Conservation (phyloP, 139 green algal species). For the Gonium pectorale region DNA sequence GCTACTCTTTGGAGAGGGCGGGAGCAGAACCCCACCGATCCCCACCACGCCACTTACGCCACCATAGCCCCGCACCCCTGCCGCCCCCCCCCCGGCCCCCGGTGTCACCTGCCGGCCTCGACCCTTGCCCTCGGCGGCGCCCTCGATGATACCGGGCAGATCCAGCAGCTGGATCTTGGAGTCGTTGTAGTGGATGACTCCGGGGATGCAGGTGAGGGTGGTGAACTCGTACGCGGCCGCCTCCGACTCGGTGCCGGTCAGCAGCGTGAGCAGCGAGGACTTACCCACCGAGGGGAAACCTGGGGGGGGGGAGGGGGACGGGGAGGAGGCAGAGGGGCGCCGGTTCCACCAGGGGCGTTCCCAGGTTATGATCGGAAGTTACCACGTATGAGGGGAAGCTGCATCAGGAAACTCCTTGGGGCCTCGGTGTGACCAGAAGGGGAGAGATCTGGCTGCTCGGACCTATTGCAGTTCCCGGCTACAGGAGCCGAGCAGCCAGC, state of each 20-base stretch:
- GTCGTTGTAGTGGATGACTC: slow-evolving; percentile 99
- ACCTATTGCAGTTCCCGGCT: no score
- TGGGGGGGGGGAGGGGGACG: slow-evolving; percentile 50
- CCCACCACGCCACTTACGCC: background rate
- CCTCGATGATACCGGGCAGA: slow-evolving; percentile 99
- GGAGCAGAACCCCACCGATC: background rate
- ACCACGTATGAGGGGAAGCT: no score
- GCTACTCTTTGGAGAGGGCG: background rate
- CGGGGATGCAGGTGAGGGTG: slow-evolving; percentile 96
- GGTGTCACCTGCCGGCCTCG: slow-evolving; percentile 81
- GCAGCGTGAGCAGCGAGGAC: slow-evolving; percentile 94
- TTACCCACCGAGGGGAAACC: slow-evolving; percentile 97
- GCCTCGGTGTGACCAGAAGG: no score
- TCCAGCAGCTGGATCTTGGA: slow-evolving; percentile 99
- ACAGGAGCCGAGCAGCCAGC: no score
- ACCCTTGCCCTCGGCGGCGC: slow-evolving; percentile 95
- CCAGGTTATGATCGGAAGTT: no score
- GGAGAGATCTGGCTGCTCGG: no score
- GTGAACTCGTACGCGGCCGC: slow-evolving; percentile 99
- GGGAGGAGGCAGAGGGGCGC: no score
- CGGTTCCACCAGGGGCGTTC: no score
- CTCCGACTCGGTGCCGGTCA: slow-evolving; percentile 93
- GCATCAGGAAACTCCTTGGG: no score
- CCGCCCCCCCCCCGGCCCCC: background rate
- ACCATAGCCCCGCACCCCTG: background rate